Evolutionary conservation across 2,329 filamentous ascomycete genomes (phyloP), one percentile per base, ranked within the genome.

Genomic region (Claviceps digitariae): DNA sequence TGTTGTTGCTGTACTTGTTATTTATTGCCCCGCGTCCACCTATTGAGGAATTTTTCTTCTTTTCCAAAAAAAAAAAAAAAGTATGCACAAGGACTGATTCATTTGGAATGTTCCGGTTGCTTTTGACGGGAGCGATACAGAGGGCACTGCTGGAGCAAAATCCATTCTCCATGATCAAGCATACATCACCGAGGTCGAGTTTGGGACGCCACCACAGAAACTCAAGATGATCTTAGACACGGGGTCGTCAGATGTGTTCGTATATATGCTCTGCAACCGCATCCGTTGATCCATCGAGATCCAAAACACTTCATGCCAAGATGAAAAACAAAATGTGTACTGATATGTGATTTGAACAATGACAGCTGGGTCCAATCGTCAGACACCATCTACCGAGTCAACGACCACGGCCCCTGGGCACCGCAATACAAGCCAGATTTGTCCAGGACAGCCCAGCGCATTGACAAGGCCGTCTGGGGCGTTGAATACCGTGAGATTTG

Each of bases 241-340:
- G 2, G 77, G 76, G 12, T 80, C 77, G 8, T 69, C 73, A 10
- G 77, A 80, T 55, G 66, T 77, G 83, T 93, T 77, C 78, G 84
- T 81, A 48, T 10, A 48, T 10, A 21, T 17, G 17, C 15, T 41
- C 20, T 17, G 21, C 12, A 27, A 23, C 27, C 9, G 27, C 27
- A 29, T 9, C 9, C 9, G 27, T 29, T 29, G 31, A 34, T 34
- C 7, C 31, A n/a, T n/a, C n/a, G n/a, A n/a, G n/a, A n/a, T n/a
- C n/a, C n/a, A n/a, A n/a, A 34, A 34, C 10, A 34, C 31, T 12
- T 13, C 31, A 34, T 17, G 15, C 15, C 34, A 17, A 38, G 34
- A 38, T 21, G 13, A 34, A 53, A 10, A 13, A 21, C 4, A 29
- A 29, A 44, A 23, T 12, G 31, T 2, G 6, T 23, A 13, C 57